Evolutionary conservation across 2,329 filamentous ascomycete species (phyloP).

Genomic region (Zasmidium angulare): DNA sequence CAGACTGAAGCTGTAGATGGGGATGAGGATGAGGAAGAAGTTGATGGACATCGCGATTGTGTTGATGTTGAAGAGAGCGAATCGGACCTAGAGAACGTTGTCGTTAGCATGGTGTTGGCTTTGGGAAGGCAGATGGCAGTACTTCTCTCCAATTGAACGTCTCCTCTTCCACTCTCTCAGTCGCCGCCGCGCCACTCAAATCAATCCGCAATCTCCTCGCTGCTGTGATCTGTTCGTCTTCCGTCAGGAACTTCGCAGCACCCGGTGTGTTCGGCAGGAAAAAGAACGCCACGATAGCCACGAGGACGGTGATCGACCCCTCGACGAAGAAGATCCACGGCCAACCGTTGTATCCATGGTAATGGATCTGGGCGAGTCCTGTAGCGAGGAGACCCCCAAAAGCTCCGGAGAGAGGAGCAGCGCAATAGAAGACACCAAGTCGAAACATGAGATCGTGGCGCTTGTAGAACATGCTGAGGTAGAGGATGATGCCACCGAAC

Average conservation of each 20-base stretch:
- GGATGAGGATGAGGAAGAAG: slow-evolving; percentile 36
- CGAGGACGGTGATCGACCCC: slow-evolving; percentile 57
- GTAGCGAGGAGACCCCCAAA: slow-evolving; percentile 46
- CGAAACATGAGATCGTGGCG: slow-evolving; percentile 43
- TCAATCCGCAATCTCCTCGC: slow-evolving; percentile 34
- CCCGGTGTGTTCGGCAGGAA: slow-evolving; percentile 54
- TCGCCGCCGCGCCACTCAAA: slow-evolving; percentile 29
- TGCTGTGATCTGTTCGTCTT: slow-evolving; percentile 32
- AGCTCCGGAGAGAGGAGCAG: slow-evolving; percentile 39
- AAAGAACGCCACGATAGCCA: slow-evolving; percentile 56
- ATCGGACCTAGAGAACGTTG: slow-evolving; percentile 29
- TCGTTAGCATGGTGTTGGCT: too few species aligned
- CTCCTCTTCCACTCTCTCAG: slow-evolving; percentile 33
- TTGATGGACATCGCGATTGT: slow-evolving; percentile 34
- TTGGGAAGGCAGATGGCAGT: too few species aligned
- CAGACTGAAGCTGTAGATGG: slow-evolving; percentile 47
- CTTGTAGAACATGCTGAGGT: slow-evolving; percentile 45
- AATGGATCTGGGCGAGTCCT: slow-evolving; percentile 41
- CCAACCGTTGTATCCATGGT: slow-evolving; percentile 41
- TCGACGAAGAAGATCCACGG: slow-evolving; percentile 37
- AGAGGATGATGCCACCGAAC: slow-evolving; percentile 42
- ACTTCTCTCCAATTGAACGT: slow-evolving; percentile 36
- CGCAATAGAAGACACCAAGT: slow-evolving; percentile 38
- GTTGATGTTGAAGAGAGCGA: slow-evolving; percentile 37
- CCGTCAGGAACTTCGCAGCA: slow-evolving; percentile 42